Base-by-base conservation (phyloP, 148 eudicot genomes). In the Rhododendron griersonianum region DNA sequence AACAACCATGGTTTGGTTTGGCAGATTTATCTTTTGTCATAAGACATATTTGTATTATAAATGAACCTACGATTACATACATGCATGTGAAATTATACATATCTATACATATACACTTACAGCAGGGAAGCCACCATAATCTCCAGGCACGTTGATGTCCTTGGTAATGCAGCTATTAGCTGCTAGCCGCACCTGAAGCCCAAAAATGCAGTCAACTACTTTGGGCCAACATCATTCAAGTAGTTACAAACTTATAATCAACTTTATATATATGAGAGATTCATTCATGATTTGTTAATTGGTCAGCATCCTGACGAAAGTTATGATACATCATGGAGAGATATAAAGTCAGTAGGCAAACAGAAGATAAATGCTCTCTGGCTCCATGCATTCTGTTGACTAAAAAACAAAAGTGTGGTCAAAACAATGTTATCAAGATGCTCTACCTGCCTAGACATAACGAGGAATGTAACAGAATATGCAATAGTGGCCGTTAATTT, bases 111-210 rank as follows among this genome's bases (percentile, higher is more conserved):
- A 73, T 39, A 83, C 80, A 28, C 95, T 91, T 92, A 95, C 99
- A 69, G 98, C 98, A 84, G 99, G 99, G 87, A 97, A 97, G 86
- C 99, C 99, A 57, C 94, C 99, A 87, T 97, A 95, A 88, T 97
- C 98, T 80, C 98, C 99, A 67, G 98, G 91, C 89, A 88, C 89
- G 77, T 50, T 91, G 79, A 97, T 97, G 88, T 92, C 92, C 90
- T 97, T 97, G 74, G 99, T 95, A 81, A 93, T 96, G 85, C 93
- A 93, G 86, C 95, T 95, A 86, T 93, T 93, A 83, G 95, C 98
- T 67, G 98, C 98, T 84, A 97, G 90, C 23, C 98, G 91, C 69
- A 94, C 98, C 98, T 97, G 86, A 78, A 91, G 81, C 14, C 39
- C 44, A 83, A 53, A 73, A 75, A 71, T 45, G 77, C 55, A 59